Base-by-base conservation (phyloP, 257 asterid genomes). In the Datura wrightii region DNA sequence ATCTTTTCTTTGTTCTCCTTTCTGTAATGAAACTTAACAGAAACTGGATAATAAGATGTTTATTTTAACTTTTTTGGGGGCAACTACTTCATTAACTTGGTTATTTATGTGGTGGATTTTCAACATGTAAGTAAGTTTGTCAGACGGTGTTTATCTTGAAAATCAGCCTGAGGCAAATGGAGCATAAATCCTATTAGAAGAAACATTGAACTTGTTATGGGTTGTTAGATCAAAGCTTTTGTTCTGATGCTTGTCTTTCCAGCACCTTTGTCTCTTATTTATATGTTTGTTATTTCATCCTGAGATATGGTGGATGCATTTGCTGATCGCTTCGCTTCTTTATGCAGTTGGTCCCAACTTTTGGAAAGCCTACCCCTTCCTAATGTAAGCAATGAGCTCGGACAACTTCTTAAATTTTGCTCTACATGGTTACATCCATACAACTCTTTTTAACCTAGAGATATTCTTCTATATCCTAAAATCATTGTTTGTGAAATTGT, bases 341-440 rank as follows among this genome's bases (percentile, higher is more conserved):
- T 85, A 85, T 71, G 90, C 98, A 95, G 99, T 86, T 97, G 96
- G 96, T 92, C 98, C 19, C 98, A 93, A 85, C 99, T 92, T 87
- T 86, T 96, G 93, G 99, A 97, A 87, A 87, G 90, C 84, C 97
- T 97, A 15, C 95, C 98, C 70, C 97, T 97, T 88, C 93, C 95
- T 62, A 95, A 97, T 91, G 99, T 97, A 92, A 91, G 92, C 79
- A 82, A 78, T 67, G 24, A 50, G 79, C 82, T 66, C 52, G 7
- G 18, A 34, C 14, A 78, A 34, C 62, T 31, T 37, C 34, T 52
- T 34, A 66, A 41, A 10, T 48, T 65, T 13, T 80, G 10, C 50
- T 62, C 76, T 5, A 44, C 18, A 2, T 74, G 80, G 19, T 46
- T 48, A 71, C 55, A 71, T 44, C 36, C 19, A 6, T 6, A 74